These are phyloP conservation scores for Juncus inflexus DNA, from an alignment of 176 grass and related monocot genomes.

Conservation along the genomic window DNA sequence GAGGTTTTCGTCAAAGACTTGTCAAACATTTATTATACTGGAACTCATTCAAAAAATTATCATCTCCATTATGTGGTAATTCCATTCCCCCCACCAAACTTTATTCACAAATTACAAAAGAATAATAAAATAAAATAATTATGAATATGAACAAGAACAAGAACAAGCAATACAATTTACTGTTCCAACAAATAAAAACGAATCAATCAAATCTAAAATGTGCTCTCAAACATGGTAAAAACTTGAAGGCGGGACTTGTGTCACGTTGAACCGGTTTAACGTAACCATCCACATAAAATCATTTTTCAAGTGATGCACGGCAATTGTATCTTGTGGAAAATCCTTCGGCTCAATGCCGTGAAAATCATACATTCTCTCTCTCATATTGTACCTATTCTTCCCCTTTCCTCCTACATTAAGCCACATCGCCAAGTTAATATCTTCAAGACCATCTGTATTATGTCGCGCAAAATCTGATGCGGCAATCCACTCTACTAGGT, in stretches of 20 bases:
- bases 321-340: slow-evolving; percentile 29
- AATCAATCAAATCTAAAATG: background rate
- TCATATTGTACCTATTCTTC: slow-evolving; percentile 65
- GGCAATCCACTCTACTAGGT: slow-evolving; percentile 62
- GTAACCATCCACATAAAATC: slow-evolving; percentile 32
- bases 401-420: slow-evolving; percentile 40
- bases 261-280: slow-evolving; percentile 37
- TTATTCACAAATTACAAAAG: slow-evolving; percentile 2
- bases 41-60: background rate
- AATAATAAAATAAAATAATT: background rate
- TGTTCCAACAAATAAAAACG: background rate
- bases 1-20: background rate
- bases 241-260: slow-evolving; percentile 4
- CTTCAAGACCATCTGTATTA: slow-evolving; percentile 50
- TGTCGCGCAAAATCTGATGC: slow-evolving; percentile 28
- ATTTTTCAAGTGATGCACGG: slow-evolving; percentile 38
- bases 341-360: slow-evolving; percentile 22
- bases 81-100: background rate
- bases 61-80: background rate
- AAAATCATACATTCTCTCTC: slow-evolving; percentile 38
- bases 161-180: background rate
- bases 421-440: slow-evolving; percentile 65
- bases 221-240: slow-evolving; percentile 24
- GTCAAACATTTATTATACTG: slow-evolving; percentile 4
- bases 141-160: slow-evolving; percentile 9